These are phyloP conservation scores for Rhipidocladum racemiflorum DNA, from an alignment of 176 grass and related monocot genomes.

Conservation along the genomic window DNA sequence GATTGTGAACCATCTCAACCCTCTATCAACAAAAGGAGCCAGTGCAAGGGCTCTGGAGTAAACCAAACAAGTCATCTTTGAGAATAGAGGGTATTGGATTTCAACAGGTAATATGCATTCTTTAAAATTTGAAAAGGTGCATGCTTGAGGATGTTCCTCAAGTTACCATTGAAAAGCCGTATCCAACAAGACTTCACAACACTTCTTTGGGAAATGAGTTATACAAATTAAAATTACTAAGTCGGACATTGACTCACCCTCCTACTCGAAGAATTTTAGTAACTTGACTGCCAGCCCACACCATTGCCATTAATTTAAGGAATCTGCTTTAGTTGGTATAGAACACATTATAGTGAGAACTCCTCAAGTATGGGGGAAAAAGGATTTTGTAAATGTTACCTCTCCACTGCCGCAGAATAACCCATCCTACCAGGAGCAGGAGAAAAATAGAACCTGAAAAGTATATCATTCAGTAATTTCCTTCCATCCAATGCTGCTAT, in stretches of 20 bases:
- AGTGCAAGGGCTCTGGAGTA: conserved; percentile 66
- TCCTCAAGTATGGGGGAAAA: not conserved
- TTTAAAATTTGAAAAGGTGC: not conserved
- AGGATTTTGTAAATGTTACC: conserved; percentile 40
- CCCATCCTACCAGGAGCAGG: conserved; percentile 88
- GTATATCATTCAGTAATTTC: not conserved
- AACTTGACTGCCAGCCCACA: conserved; percentile 98
- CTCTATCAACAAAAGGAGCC: conserved; percentile 87
- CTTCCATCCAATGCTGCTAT: not conserved
- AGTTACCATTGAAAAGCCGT: not conserved
- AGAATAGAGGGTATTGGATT: not conserved
- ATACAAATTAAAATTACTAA: not conserved
- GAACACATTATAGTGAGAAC: conserved; percentile 1
- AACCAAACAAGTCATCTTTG: conserved; percentile 15
- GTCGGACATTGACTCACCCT: conserved; percentile 54
- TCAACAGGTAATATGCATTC: not conserved
- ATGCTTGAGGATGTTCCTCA: conserved; percentile 5
- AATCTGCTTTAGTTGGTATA: conserved; percentile 48
- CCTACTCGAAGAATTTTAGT: conserved; percentile 81
- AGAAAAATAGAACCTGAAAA: conserved; percentile 86
- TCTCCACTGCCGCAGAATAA: conserved; percentile 72
- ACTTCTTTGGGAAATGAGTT: not conserved
- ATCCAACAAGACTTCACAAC: not conserved
- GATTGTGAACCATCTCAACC: conserved; percentile 85
- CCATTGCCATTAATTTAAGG: conserved; percentile 84